phyloP scores from a whole-genome alignment of 2,329 filamentous ascomycete species.

The Juglanconis sp. region DNA sequence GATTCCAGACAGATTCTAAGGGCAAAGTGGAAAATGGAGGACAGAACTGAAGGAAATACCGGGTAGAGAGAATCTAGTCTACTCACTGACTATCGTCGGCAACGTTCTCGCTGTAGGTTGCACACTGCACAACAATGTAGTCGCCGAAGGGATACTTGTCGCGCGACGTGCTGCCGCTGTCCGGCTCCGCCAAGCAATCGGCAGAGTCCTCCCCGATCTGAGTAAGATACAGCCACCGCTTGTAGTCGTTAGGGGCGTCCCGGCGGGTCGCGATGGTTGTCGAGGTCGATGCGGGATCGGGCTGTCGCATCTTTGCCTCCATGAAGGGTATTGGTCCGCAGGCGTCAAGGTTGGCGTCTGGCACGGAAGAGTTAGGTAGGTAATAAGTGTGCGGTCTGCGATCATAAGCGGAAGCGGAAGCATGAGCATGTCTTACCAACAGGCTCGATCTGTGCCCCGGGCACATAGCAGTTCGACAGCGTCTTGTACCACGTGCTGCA shows the following conservation, averaged over 20 bases:
- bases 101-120: conserved; percentile 2
- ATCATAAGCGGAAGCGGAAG: neutral
- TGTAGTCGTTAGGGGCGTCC: neutral
- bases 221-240: conserved; percentile 16
- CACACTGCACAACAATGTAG: conserved; percentile 16
- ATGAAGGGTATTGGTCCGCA: conserved; percentile 18
- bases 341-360: conserved; percentile 5
- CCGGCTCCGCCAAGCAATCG: conserved; percentile 4
- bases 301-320: conserved; percentile 16
- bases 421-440: neutral
- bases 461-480: conserved; percentile 17
- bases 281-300: neutral
- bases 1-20: too few relatives aligned
- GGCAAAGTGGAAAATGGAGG: too few relatives aligned
- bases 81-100: conserved; percentile 8
- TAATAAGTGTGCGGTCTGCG: neutral
- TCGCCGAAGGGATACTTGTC: conserved; percentile 3
- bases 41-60: neutral
- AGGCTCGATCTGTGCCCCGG: conserved; percentile 9
- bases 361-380: neutral
- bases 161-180: conserved; percentile 2
- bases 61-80: neutral
- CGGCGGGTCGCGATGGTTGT: neutral
- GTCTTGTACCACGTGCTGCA: conserved; percentile 15
- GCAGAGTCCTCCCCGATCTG: conserved; percentile 7